A percentile compares a stretch with the other conserved stretches of the same genome.
phyloP scores from a whole-genome alignment of 306 rosid genomes.

The Lathyrus sativus region DNA sequence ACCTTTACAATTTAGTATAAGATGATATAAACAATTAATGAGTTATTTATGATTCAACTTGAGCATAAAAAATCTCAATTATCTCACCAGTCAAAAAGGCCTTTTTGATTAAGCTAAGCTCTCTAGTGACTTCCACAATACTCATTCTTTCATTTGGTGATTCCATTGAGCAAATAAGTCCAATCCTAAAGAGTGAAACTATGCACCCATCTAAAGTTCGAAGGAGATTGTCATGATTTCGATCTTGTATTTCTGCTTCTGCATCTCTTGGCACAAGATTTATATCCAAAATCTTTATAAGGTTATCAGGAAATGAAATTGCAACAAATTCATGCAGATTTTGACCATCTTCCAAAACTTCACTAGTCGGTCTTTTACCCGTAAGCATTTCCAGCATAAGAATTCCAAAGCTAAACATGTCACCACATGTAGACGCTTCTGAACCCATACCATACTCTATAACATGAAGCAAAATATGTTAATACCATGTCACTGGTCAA shows the following conservation, averaged over 20 bases:
- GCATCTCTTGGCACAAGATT: too few relatives aligned
- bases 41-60: not conserved
- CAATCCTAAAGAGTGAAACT: not conserved
- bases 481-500: not conserved
- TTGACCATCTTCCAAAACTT: not conserved
- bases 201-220: not conserved
- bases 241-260: too few relatives aligned
- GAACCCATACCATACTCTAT: not conserved
- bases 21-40: not conserved
- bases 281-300: too few relatives aligned
- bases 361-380: not conserved
- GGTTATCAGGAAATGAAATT: not conserved
- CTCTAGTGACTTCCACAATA: not conserved
- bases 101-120: not conserved
- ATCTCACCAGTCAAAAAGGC: not conserved
- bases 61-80: too few relatives aligned
- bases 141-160: not conserved
- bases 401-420: not conserved
- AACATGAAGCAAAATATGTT: not conserved
- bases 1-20: not conserved
- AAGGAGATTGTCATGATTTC: not conserved
- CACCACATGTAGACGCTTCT: not conserved
- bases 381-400: not conserved
- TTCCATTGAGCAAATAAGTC: not conserved
- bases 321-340: not conserved